Evolutionary conservation across 768 basidiomycete species (phyloP).

Genomic region (Phlebiopsis gigantea): DNA sequence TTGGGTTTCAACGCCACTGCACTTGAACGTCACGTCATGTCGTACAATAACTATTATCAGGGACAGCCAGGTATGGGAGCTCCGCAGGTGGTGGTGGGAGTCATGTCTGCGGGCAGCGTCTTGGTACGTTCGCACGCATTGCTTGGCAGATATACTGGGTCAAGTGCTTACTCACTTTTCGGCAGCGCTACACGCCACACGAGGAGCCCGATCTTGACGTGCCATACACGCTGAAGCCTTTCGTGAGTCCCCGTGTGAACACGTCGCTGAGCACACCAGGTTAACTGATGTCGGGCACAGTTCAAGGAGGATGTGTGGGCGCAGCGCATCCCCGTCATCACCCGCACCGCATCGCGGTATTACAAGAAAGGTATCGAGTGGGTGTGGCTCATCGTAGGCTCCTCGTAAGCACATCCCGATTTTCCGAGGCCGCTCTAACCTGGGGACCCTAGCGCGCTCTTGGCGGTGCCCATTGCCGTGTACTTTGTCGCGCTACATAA

Average conservation of each 20-base stretch:
- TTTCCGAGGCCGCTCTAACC: neutral
- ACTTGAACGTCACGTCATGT: neutral
- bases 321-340: conserved; percentile 34
- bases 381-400: conserved; percentile 31
- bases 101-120: neutral
- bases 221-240: conserved; percentile 28
- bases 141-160: no score
- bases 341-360: conserved; percentile 32
- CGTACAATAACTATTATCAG: conserved; percentile 4
- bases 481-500: conserved; percentile 30
- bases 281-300: neutral
- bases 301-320: conserved; percentile 38
- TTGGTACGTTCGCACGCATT: conserved; percentile 2
- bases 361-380: conserved; percentile 41
- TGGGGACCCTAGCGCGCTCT: conserved; percentile 23
- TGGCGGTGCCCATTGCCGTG: conserved; percentile 35
- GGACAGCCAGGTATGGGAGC: neutral
- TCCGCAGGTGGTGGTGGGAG: neutral
- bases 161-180: neutral
- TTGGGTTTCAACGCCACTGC: neutral
- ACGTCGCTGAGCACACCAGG: neutral
- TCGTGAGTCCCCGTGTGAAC: conserved; percentile 20
- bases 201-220: conserved; percentile 17
- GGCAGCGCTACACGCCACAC: conserved; percentile 17
- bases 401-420: conserved; percentile 31